Percentiles rank a stretch among this genome's conserved stretches.
Evolutionary conservation across 441 rosid genomes (phyloP).

Genomic region (Populus hybrid): DNA sequence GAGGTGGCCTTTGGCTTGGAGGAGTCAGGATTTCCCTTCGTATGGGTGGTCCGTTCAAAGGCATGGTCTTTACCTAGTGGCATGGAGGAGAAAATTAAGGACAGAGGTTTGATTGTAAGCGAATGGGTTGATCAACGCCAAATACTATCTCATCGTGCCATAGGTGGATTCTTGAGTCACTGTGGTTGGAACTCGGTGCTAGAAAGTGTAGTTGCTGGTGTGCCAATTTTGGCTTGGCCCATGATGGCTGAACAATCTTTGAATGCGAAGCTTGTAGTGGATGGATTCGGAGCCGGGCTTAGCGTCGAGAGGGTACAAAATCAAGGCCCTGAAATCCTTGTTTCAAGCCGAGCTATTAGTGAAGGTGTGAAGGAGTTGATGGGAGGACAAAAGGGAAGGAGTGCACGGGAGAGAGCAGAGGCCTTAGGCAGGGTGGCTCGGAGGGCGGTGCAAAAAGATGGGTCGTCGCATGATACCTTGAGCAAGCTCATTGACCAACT

Average conservation of each 20-base stretch:
- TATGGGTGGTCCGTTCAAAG: constrained; percentile 29
- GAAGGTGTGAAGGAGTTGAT: constrained; percentile 36
- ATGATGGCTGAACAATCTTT: constrained; percentile 33
- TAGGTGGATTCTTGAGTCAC: constrained; percentile 39
- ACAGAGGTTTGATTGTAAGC: constrained; percentile 24
- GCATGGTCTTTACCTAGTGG: constrained; percentile 21
- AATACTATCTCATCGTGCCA: constrained; percentile 27
- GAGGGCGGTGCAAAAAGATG: constrained; percentile 26
- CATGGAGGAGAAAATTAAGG: constrained; percentile 15
- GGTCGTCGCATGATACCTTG: constrained; percentile 29
- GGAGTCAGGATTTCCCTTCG: constrained; percentile 24
- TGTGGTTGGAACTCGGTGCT: constrained; percentile 48
- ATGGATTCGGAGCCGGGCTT: constrained; percentile 25
- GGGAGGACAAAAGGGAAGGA: constrained; percentile 35
- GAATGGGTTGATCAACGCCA: constrained; percentile 37
- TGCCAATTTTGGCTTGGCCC: constrained; percentile 40
- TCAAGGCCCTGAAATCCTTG: background rate
- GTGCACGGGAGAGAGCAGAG: constrained; percentile 31
- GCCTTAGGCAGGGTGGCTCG: constrained; percentile 21
- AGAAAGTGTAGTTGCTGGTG: constrained; percentile 30
- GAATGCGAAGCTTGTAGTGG: constrained; percentile 33
- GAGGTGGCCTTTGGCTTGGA: constrained; percentile 34
- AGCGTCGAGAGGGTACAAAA: background rate
- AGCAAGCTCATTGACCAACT: constrained; percentile 19
- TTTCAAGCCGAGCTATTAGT: constrained; percentile 18